A percentile compares a stretch with the other conserved stretches of the same genome.
Evolutionary conservation across 192 early-diverging fungal genomes (phyloP).

Genomic region (Pecoramyces ruminantium): DNA sequence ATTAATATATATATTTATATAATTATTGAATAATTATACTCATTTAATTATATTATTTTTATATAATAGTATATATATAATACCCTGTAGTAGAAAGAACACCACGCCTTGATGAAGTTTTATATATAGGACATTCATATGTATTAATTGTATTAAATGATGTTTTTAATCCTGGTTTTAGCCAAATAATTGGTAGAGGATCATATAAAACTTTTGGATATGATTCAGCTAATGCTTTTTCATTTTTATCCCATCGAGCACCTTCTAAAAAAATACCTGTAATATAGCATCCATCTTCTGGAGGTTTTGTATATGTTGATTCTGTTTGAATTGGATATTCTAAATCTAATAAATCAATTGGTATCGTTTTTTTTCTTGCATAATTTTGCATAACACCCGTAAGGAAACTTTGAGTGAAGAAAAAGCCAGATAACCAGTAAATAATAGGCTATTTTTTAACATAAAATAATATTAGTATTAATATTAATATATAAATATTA

Average conservation of each 20-base stretch:
- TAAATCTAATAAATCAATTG: conserved; percentile 34
- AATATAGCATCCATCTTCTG: conserved; percentile 44
- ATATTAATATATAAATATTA: background rate
- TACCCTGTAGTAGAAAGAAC: conserved; percentile 44
- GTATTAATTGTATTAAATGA: conserved; percentile 17
- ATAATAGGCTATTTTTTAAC: conserved; percentile 14
- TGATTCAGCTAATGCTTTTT: conserved; percentile 32
- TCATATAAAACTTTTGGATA: conserved; percentile 31
- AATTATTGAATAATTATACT: background rate
- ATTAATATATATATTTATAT: background rate
- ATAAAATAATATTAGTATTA: background rate
- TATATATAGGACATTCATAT: conserved; percentile 45
- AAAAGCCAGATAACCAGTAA: conserved; percentile 49
- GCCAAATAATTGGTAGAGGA: conserved; percentile 35
- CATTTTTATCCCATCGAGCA: conserved; percentile 34
- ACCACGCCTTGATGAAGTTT: conserved; percentile 34
- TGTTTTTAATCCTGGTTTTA: conserved; percentile 27
- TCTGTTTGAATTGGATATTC: conserved; percentile 31
- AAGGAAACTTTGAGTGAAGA: conserved; percentile 51
- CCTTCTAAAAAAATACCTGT: conserved; percentile 40
- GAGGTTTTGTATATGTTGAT: conserved; percentile 28
- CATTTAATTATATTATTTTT: too few species aligned
- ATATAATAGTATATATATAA: background rate
- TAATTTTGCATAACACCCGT: conserved; percentile 15
- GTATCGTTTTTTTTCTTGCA: conserved; percentile 40